Percentiles rank a stretch among this genome's conserved stretches.
Evolutionary conservation across 1,139 yeast genomes (phyloP).

Genomic region (Kodamaea plutei): DNA sequence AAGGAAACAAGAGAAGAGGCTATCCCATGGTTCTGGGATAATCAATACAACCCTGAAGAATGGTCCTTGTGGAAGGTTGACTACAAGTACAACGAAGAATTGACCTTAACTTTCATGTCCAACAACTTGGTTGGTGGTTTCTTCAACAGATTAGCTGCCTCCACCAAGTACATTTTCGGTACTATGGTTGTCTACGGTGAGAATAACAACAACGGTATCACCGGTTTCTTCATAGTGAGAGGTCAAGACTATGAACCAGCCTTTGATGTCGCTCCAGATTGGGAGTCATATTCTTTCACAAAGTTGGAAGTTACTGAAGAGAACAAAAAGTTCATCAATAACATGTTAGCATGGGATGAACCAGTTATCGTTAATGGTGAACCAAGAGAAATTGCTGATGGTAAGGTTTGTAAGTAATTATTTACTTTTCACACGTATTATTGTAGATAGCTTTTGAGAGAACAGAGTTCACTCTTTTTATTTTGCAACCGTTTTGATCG

Average conservation of each 20-base stretch:
- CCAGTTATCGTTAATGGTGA: conserved; percentile 45
- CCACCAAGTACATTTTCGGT: conserved; percentile 94
- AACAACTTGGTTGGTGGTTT: conserved; percentile 98
- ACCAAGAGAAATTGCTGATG: conserved; percentile 46
- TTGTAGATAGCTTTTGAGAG: too few species aligned
- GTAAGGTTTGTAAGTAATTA: conserved; percentile 51
- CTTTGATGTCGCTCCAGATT: conserved; percentile 98
- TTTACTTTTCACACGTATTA: too few species aligned
- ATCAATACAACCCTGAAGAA: conserved; percentile 85
- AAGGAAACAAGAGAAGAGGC: conserved; percentile 95
- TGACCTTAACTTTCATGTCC: conserved; percentile 96
- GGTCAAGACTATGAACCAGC: conserved; percentile 93
- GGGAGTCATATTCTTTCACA: conserved; percentile 64
- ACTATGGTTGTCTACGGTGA: conserved; percentile 93
- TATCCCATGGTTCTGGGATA: conserved; percentile 96
- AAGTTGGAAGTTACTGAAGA: conserved; percentile 41
- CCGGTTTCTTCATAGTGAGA: conserved; percentile 92
- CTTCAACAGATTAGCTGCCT: conserved; percentile 91
- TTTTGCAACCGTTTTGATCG: too few species aligned
- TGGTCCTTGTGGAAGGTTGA: conserved; percentile 95
- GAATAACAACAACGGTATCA: conserved; percentile 96
- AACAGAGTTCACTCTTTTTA: too few species aligned
- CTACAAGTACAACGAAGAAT: conserved; percentile 97
- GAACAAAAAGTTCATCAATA: conserved; percentile 38
- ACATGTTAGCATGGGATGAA: conserved; percentile 53